Evolutionary conservation across 768 basidiomycete species (phyloP), one percentile per base, ranked within the genome.

Genomic region (Lenzites betulinus): DNA sequence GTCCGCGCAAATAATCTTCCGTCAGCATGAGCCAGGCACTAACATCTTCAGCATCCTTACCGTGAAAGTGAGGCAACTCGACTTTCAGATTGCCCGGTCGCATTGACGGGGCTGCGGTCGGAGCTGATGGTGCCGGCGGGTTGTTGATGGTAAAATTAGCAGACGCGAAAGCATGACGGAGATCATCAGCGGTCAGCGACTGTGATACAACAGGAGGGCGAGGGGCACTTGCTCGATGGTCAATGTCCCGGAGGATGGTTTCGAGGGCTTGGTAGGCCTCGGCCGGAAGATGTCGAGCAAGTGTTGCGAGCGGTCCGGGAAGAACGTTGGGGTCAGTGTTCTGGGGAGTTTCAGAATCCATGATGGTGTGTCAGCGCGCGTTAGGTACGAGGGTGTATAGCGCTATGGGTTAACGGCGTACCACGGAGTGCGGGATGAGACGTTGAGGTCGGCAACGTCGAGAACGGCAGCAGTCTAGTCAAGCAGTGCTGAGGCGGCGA

Each of bases 21-120:
- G 28, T 58, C 8, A 58, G 2, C 3, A 28, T 7, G 8, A 58
- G 12, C 56, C 56, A 58, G 3, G 48, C 56, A 39, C 48, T 38
- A 35, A 58, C 46, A 22, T 58, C 56, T 7, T 58, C 56, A 11
- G 36, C 26, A 15, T 50, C 56, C 56, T 58, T 58, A 13, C 56
- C 48, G 26, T 48, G 44, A 18, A 50, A 49, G 26, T 49, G 56
- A 5, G 48, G 36, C 16, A 36, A 48, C 23, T 58, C 56, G 28
- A 48, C 56, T 48, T 58, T 58, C 9, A 58, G 13, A 23, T 38
- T 30, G 18, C 56, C 41, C 16, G n/a, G 41, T 20, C 41, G 41
- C 7, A 6, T 8, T 20, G n/a, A 6, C 15, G n/a, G n/a, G n/a
- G n/a, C 41, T 5, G 41, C 1, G 42, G 43, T 30, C 39, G 41